phyloP scores from a whole-genome alignment of 2,329 filamentous ascomycete genomes.

The Stagonosporopsis rhizophila region DNA sequence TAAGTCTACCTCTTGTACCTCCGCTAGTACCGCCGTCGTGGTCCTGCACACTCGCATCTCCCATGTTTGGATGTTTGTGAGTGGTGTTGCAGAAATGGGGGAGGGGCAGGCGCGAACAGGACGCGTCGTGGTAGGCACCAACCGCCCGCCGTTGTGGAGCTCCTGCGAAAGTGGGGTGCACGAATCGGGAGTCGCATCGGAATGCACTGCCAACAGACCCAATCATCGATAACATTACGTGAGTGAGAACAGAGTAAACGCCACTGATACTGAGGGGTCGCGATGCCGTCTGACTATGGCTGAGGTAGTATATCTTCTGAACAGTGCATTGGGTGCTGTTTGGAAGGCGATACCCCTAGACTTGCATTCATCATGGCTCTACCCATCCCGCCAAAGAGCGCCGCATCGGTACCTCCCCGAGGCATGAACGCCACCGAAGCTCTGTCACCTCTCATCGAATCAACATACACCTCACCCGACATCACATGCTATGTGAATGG shows the following conservation, averaged over 20 bases:
- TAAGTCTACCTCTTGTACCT: conserved; percentile 37
- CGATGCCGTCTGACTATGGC: conserved; percentile 2
- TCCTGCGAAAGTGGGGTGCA: conserved; percentile 10
- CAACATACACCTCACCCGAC: conserved; percentile 76
- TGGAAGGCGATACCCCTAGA: neutral
- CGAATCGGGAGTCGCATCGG: conserved; percentile 2
- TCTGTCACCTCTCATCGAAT: conserved; percentile 70
- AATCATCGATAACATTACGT: conserved; percentile 37
- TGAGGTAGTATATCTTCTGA: conserved; percentile 7
- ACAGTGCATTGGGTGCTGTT: neutral
- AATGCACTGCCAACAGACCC: conserved; percentile 10
- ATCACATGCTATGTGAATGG: conserved; percentile 92
- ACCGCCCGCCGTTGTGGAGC: conserved; percentile 9
- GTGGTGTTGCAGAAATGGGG: conserved; percentile 42
- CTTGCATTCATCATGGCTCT: conserved; percentile 35
- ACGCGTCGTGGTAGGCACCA: conserved; percentile 11
- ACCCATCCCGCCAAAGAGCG: conserved; percentile 39
- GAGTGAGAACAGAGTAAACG: conserved; percentile 24
- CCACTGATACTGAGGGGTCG: conserved; percentile 27
- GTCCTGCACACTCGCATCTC: conserved; percentile 19
- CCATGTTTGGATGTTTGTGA: conserved; percentile 27
- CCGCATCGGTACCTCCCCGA: conserved; percentile 36
- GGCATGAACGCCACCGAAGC: conserved; percentile 46
- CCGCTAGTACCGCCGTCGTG: conserved; percentile 22
- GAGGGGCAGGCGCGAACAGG: conserved; percentile 20